These are phyloP conservation scores for Triticum timopheevii DNA, from an alignment of 176 grass and related monocot genomes.

Conservation along the genomic window DNA sequence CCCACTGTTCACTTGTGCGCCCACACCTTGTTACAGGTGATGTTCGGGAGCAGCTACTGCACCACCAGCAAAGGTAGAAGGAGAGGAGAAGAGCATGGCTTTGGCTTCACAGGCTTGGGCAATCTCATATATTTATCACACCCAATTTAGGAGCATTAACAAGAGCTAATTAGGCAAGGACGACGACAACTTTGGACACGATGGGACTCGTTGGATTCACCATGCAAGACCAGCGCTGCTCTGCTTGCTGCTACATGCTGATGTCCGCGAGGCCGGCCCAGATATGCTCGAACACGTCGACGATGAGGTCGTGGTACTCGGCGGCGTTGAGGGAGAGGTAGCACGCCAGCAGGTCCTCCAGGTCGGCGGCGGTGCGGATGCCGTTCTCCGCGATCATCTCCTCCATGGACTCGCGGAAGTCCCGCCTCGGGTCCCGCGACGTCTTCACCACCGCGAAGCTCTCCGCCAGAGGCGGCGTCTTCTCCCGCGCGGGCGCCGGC, in stretches of 20 bases:
- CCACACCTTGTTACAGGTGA: not conserved
- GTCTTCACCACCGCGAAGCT: conserved; percentile 81
- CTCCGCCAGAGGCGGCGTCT: conserved; percentile 33
- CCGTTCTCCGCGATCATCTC: conserved; percentile 90
- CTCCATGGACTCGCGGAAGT: conserved; percentile 93
- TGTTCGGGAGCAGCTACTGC: not conserved
- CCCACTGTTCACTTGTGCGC: not conserved
- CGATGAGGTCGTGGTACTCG: conserved; percentile 88
- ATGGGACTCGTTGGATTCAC: conserved; percentile 16
- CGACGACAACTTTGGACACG: not conserved
- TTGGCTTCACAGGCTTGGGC: conserved; percentile 10
- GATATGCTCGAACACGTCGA: conserved; percentile 81
- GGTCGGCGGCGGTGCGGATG: conserved; percentile 63
- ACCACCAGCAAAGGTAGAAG: not conserved
- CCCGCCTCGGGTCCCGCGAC: conserved; percentile 66
- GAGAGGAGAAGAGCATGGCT: not conserved
- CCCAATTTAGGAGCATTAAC: conserved; percentile 39
- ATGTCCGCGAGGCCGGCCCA: conserved; percentile 63
- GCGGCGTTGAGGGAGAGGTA: conserved; percentile 85
- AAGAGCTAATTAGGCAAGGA: conserved; percentile 17
- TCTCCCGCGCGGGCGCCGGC: conserved; percentile 1
- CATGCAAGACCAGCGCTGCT: conserved; percentile 1
- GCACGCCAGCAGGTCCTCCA: conserved; percentile 94
- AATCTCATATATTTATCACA: conserved; percentile 8
- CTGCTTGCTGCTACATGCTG: conserved; percentile 46